Conservation (phyloP, 2,329 filamentous ascomycete genomes). For the Scedosporium minutisporum region DNA sequence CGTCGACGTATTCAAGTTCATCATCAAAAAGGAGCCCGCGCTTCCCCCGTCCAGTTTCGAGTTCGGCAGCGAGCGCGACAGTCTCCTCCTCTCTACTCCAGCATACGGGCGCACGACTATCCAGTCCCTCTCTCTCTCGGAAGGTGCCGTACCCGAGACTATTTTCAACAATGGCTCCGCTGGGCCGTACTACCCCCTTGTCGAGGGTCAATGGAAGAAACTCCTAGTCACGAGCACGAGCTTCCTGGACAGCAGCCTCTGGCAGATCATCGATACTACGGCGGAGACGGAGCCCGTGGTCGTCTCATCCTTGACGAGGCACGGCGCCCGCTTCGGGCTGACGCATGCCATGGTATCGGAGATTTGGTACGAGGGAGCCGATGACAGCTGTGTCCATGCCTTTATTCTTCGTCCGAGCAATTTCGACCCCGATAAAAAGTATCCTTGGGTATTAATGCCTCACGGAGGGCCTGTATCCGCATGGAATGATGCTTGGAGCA, state of each 20-base stretch:
- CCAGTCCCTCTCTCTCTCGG: conserved; percentile 19
- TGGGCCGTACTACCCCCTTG: conserved; percentile 17
- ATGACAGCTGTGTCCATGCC: conserved; percentile 25
- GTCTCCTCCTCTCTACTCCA: conserved; percentile 23
- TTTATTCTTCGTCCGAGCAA: conserved; percentile 28
- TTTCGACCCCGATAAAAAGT: conserved; percentile 25
- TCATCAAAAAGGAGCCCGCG: conserved; percentile 16
- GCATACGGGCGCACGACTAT: conserved; percentile 23
- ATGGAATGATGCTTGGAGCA: conserved; percentile 45
- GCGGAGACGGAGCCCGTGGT: not conserved
- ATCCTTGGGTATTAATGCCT: conserved; percentile 27
- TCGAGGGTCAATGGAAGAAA: conserved; percentile 15
- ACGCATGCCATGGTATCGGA: conserved; percentile 27
- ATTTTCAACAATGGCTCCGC: conserved; percentile 20
- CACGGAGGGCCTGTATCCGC: conserved; percentile 33
- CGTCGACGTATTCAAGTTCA: conserved; percentile 18
- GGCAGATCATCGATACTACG: conserved; percentile 20
- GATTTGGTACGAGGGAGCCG: conserved; percentile 29
- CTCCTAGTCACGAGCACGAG: conserved; percentile 27
- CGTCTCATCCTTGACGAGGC: conserved; percentile 1
- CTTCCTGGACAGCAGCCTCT: conserved; percentile 27
- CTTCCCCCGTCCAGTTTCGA: conserved; percentile 22
- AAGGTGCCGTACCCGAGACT: conserved; percentile 15
- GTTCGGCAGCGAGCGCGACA: conserved; percentile 22
- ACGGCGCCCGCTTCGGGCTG: conserved; percentile 23